These are phyloP conservation scores for Pseudocercospora vitis DNA, from an alignment of 2,329 filamentous ascomycete species.

Conservation along the genomic window DNA sequence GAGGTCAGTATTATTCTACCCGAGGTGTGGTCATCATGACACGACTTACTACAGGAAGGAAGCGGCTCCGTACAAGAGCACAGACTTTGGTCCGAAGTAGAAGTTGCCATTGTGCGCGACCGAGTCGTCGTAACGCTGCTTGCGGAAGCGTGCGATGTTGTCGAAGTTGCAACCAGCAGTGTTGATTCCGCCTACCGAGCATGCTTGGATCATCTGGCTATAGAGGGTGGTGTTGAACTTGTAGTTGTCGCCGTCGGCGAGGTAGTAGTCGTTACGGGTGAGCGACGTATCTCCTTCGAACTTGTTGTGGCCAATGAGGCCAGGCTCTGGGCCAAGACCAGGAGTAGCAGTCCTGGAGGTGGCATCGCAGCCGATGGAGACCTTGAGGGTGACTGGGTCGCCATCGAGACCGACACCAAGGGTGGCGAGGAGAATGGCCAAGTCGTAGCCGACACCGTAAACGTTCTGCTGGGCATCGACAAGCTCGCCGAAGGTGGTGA, in stretches of 20 bases:
- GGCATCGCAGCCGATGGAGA: slow-evolving; percentile 48
- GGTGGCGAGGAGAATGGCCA: slow-evolving; percentile 43
- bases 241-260: slow-evolving; percentile 40
- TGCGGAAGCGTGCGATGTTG: slow-evolving; percentile 42
- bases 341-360: slow-evolving; percentile 42
- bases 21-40: too few relatives aligned
- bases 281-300: slow-evolving; percentile 46
- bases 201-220: slow-evolving; percentile 37
- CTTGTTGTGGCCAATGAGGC: slow-evolving; percentile 49
- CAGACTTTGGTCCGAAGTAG: slow-evolving; percentile 44
- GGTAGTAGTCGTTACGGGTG: slow-evolving; percentile 45
- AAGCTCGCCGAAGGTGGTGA: slow-evolving; percentile 43
- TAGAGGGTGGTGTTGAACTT: slow-evolving; percentile 47
- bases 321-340: slow-evolving; percentile 42
- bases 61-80: slow-evolving; percentile 46
- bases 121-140: slow-evolving; percentile 45
- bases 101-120: slow-evolving; percentile 44
- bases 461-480: slow-evolving; percentile 49
- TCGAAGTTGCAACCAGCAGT: slow-evolving; percentile 39
- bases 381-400: slow-evolving; percentile 44
- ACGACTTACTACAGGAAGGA: slow-evolving; percentile 45
- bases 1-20: not conserved
- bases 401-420: slow-evolving; percentile 45
- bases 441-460: slow-evolving; percentile 49
- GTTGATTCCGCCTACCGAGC: slow-evolving; percentile 1